Percentiles rank a stretch among this genome's conserved stretches.
Conservation (phyloP, 2,329 filamentous ascomycete genomes). For the Neoarthrinium moseri region DNA sequence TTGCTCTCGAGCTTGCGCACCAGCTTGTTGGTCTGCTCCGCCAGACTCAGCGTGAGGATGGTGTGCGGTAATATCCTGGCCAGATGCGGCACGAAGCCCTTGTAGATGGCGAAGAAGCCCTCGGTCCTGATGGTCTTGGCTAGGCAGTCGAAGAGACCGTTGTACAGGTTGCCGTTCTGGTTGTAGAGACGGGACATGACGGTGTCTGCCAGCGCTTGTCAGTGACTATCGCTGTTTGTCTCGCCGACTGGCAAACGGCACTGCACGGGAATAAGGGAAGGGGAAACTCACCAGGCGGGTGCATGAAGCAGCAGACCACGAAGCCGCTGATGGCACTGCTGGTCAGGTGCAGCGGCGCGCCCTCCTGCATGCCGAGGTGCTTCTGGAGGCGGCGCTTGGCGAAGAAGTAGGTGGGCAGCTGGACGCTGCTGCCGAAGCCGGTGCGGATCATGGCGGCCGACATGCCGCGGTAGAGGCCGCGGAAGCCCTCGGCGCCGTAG, state of each 20-base stretch:
- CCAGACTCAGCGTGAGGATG: constrained; percentile 86
- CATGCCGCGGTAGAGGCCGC: constrained; percentile 85
- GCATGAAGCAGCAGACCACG: constrained; percentile 97
- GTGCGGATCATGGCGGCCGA: constrained; percentile 94
- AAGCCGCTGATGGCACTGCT: constrained; percentile 91
- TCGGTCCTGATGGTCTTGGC: constrained; percentile 89
- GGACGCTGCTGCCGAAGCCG: constrained; percentile 92
- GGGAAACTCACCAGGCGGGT: constrained; percentile 72
- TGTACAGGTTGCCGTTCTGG: constrained; percentile 96
- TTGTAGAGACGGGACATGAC: constrained; percentile 99
- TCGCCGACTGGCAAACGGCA: too few relatives aligned
- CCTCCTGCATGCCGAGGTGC: constrained; percentile 87
- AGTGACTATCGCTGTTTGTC: constrained; percentile 5
- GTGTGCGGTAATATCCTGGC: constrained; percentile 94
- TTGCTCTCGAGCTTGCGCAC: constrained; percentile 73
- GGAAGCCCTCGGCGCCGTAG: constrained; percentile 71
- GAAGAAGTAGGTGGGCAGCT: constrained; percentile 97
- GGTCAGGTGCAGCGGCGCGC: constrained; percentile 81
- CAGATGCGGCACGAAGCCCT: constrained; percentile 93
- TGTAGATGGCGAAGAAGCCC: constrained; percentile 90
- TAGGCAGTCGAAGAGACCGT: constrained; percentile 87
- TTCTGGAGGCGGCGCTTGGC: constrained; percentile 82
- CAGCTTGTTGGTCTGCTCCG: constrained; percentile 95
- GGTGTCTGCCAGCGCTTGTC: constrained; percentile 59
- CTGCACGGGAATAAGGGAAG: background rate